Percentiles rank a stretch among this genome's conserved stretches.
phyloP scores from a whole-genome alignment of 2,329 filamentous ascomycete species.

The Microdochium nivale region DNA sequence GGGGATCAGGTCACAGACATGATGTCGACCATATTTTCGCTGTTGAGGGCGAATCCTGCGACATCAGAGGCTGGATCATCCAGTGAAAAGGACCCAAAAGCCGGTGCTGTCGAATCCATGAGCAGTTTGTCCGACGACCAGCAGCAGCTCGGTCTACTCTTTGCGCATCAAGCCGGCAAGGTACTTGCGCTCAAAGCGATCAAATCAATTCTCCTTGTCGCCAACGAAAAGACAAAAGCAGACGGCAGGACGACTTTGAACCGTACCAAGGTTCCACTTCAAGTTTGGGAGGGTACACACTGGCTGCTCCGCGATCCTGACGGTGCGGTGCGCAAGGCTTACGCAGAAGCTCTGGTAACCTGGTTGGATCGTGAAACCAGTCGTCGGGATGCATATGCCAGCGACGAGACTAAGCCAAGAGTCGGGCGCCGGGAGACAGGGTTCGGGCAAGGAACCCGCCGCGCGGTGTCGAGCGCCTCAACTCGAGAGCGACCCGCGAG shows the following conservation, averaged over 20 bases:
- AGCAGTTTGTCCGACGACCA: constrained; percentile 35
- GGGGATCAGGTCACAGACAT: constrained; percentile 94
- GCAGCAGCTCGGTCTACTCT: constrained; percentile 39
- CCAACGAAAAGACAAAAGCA: constrained; percentile 58
- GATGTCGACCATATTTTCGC: constrained; percentile 70
- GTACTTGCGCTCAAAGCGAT: constrained; percentile 66
- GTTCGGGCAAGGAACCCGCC: constrained; percentile 33
- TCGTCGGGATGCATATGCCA: constrained; percentile 46
- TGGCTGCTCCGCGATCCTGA: constrained; percentile 81
- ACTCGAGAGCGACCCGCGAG: constrained; percentile 47
- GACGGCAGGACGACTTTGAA: constrained; percentile 55
- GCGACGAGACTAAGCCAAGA: constrained; percentile 19
- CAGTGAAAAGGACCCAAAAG: constrained; percentile 33
- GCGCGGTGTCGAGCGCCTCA: constrained; percentile 62
- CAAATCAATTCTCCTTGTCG: constrained; percentile 73
- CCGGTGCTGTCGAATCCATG: constrained; percentile 21
- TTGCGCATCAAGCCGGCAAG: constrained; percentile 46
- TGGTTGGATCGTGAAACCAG: constrained; percentile 82
- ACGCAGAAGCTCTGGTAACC: constrained; percentile 71
- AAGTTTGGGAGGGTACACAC: constrained; percentile 93
- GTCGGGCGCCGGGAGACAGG: not conserved
- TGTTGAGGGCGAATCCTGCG: constrained; percentile 59
- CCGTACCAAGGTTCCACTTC: constrained; percentile 66
- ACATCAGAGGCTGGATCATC: constrained; percentile 30
- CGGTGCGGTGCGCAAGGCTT: constrained; percentile 71